phyloP scores from a whole-genome alignment of 805 yeast species.

The Metschnikowia similis region DNA sequence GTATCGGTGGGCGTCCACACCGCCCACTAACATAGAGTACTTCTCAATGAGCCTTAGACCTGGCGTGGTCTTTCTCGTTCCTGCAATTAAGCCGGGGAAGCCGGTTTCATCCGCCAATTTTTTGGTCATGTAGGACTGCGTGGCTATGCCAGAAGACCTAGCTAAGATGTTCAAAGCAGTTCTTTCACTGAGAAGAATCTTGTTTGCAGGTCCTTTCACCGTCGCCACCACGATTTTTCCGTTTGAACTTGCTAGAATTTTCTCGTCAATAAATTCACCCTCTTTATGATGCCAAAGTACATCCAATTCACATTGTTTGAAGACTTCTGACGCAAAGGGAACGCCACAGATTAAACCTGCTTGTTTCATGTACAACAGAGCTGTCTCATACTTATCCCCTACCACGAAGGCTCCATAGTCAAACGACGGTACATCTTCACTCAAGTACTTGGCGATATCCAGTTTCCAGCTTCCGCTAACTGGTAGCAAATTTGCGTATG shows the following conservation, averaged over 20 bases:
- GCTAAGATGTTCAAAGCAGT: conserved; percentile 79
- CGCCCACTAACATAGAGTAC: conserved; percentile 93
- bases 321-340: conserved; percentile 86
- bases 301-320: conserved; percentile 62
- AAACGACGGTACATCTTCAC: conserved; percentile 89
- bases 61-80: conserved; percentile 96
- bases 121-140: conserved; percentile 58
- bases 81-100: conserved; percentile 83
- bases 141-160: conserved; percentile 84
- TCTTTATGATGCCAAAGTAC: conserved; percentile 75
- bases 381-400: conserved; percentile 68
- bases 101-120: conserved; percentile 62
- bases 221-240: conserved; percentile 70
- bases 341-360: conserved; percentile 78
- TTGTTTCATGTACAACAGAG: conserved; percentile 77
- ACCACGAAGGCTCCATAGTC: conserved; percentile 95
- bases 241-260: conserved; percentile 42
- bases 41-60: conserved; percentile 86
- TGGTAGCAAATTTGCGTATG: conserved; percentile 59
- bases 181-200: conserved; percentile 79
- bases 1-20: conserved; percentile 88
- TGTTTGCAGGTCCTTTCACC: conserved; percentile 76
- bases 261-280: conserved; percentile 46
- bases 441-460: conserved; percentile 67
- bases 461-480: conserved; percentile 76